Conservation (phyloP, 768 basidiomycete species). For the Rhizopogon rudus region DNA sequence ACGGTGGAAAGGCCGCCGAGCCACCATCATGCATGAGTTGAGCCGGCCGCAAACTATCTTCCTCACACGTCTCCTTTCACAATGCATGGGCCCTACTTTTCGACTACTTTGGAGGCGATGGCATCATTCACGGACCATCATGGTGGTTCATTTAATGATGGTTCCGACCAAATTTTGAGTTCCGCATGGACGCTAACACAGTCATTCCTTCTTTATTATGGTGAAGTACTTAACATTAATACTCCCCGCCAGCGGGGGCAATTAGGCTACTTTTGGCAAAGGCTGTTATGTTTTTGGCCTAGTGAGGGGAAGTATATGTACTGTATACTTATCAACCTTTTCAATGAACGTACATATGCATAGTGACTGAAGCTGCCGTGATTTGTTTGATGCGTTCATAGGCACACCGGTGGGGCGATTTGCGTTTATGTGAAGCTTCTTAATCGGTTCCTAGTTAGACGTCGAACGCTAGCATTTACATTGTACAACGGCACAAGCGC, state of each 20-base stretch:
- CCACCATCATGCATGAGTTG: slow-evolving; percentile 60
- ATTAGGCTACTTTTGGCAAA: background rate
- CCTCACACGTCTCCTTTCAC: background rate
- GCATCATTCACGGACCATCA: slow-evolving; percentile 53
- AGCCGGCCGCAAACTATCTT: background rate
- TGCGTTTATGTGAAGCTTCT: background rate
- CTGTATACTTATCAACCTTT: too few relatives aligned
- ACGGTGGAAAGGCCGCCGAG: slow-evolving; percentile 48
- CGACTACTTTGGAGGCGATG: slow-evolving; percentile 41
- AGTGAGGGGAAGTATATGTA: too few relatives aligned
- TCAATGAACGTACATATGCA: background rate
- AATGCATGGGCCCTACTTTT: slow-evolving; percentile 59
- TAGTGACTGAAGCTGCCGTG: background rate
- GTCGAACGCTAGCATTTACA: background rate
- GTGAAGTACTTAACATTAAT: too few relatives aligned
- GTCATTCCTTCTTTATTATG: too few relatives aligned
- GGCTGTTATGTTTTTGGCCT: background rate
- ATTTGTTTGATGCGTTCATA: background rate
- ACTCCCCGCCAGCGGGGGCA: too few relatives aligned
- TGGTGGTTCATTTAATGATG: slow-evolving; percentile 50
- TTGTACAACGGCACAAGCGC: slow-evolving; percentile 1
- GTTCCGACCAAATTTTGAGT: slow-evolving; percentile 12
- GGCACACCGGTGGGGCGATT: background rate
- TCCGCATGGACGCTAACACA: background rate
- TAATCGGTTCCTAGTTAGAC: background rate